These are phyloP conservation scores for Scheffersomyces amazonensis DNA, from an alignment of 805 yeast species.

Conservation along the genomic window DNA sequence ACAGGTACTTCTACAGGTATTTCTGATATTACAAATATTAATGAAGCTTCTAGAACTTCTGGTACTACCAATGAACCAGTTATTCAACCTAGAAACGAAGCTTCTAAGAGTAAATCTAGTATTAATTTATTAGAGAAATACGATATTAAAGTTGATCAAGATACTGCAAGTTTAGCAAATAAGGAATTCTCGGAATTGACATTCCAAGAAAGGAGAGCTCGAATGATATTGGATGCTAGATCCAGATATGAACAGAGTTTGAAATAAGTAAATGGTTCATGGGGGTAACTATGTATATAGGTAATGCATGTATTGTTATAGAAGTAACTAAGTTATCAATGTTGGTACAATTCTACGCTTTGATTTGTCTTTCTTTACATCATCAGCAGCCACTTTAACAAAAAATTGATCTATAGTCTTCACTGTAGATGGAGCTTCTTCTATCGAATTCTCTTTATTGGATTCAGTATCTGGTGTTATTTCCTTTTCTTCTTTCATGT, in stretches of 20 bases:
- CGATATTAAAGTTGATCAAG: constrained; percentile 27
- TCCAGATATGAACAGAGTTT: constrained; percentile 41
- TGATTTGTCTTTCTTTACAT: constrained; percentile 7
- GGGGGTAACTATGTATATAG: neutral
- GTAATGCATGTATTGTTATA: too few species aligned
- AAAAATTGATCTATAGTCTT: constrained; percentile 9
- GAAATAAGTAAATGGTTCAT: neutral
- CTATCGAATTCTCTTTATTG: neutral
- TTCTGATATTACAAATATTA: constrained; percentile 2
- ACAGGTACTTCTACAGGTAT: constrained; percentile 10
- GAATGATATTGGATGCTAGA: constrained; percentile 42
- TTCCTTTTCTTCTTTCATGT: neutral
- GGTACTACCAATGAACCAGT: neutral
- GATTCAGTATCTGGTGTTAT: neutral
- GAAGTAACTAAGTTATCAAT: constrained; percentile 4
- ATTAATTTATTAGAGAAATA: constrained; percentile 40
- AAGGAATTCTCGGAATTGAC: neutral
- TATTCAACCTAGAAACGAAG: neutral
- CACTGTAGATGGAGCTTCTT: neutral
- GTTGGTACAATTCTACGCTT: constrained; percentile 21
- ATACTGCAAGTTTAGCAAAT: neutral
- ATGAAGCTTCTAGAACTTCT: too few species aligned
- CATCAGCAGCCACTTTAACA: neutral
- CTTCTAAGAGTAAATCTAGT: too few species aligned
- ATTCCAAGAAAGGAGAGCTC: constrained; percentile 29